phyloP scores from a whole-genome alignment of 176 grass and related monocot genomes.

The Zizania latifolia region DNA sequence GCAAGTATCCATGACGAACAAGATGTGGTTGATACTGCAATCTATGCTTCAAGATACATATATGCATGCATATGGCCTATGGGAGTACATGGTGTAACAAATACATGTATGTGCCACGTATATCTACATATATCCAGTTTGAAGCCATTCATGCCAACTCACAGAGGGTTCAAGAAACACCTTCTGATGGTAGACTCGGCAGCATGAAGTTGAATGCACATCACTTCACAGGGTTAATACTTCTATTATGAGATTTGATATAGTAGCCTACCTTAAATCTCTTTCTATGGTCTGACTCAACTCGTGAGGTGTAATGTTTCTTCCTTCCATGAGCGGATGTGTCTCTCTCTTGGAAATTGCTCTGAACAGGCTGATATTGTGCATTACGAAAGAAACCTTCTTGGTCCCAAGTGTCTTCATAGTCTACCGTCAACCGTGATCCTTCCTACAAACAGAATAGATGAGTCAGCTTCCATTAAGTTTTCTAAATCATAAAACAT shows the following conservation, averaged over 20 bases:
- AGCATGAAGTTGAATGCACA: neutral
- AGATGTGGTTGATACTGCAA: neutral
- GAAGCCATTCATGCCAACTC: neutral
- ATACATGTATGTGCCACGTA: neutral
- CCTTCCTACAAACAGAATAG: constrained; percentile 61
- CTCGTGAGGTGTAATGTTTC: constrained; percentile 34
- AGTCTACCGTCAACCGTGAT: constrained; percentile 81
- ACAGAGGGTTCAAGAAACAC: no score
- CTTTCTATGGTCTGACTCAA: constrained; percentile 62
- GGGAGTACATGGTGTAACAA: neutral
- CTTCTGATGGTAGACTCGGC: neutral
- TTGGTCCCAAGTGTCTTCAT: constrained; percentile 72
- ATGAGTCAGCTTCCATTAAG: constrained; percentile 23
- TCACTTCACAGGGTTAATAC: neutral
- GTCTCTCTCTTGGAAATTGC: constrained; percentile 41
- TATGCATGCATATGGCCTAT: constrained; percentile 13
- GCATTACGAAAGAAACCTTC: constrained; percentile 65
- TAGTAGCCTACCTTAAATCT: constrained; percentile 72
- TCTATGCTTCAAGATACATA: neutral
- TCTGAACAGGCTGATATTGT: constrained; percentile 27
- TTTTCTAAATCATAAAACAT: constrained; percentile 1
- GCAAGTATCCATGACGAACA: neutral
- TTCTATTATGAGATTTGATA: neutral
- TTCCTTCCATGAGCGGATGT: constrained; percentile 31
- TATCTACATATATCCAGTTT: neutral